Evolutionary conservation across 768 basidiomycete genomes (phyloP).

Genomic region (Boletus fagicola): DNA sequence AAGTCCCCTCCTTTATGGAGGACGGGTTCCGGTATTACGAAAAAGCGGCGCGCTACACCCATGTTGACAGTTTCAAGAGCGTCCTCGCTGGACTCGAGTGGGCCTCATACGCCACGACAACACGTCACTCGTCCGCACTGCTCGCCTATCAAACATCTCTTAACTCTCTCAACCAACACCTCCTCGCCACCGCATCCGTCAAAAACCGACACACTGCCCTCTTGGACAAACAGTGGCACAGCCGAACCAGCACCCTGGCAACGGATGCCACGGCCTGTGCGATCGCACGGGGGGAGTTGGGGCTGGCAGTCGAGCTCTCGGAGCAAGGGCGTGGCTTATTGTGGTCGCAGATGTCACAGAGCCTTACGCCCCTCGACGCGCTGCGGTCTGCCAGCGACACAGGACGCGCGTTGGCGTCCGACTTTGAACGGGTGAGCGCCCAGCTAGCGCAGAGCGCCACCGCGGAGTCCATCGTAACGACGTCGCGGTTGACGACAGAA

Average conservation of each 20-base stretch:
- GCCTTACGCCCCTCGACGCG: constrained; percentile 26
- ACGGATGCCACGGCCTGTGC: constrained; percentile 30
- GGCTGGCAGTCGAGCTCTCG: constrained; percentile 35
- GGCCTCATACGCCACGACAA: constrained; percentile 8
- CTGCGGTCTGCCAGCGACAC: constrained; percentile 15
- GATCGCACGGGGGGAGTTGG: constrained; percentile 16
- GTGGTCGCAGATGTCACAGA: constrained; percentile 31
- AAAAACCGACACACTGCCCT: constrained; percentile 15
- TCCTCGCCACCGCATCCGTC: constrained; percentile 19
- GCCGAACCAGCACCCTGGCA: constrained; percentile 11
- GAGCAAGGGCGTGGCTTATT: constrained; percentile 33
- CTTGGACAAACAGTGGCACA: constrained; percentile 1
- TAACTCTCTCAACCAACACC: constrained; percentile 17
- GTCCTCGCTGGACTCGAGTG: constrained; percentile 16
- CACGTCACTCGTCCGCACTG: constrained; percentile 18
- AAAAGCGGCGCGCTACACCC: constrained; percentile 11
- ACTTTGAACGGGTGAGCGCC: constrained; percentile 23
- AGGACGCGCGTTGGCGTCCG: constrained; percentile 23
- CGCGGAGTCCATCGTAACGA: background rate
- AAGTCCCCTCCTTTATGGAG: constrained; percentile 6
- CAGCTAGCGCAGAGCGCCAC: constrained; percentile 10
- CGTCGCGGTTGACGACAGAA: constrained; percentile 13
- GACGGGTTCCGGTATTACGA: constrained; percentile 11
- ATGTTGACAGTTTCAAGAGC: constrained; percentile 1
- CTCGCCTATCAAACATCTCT: constrained; percentile 24